Evolutionary conservation across 495 filamentous ascomycete genomes (phyloP).

Genomic region (Podospora pseudocomata): DNA sequence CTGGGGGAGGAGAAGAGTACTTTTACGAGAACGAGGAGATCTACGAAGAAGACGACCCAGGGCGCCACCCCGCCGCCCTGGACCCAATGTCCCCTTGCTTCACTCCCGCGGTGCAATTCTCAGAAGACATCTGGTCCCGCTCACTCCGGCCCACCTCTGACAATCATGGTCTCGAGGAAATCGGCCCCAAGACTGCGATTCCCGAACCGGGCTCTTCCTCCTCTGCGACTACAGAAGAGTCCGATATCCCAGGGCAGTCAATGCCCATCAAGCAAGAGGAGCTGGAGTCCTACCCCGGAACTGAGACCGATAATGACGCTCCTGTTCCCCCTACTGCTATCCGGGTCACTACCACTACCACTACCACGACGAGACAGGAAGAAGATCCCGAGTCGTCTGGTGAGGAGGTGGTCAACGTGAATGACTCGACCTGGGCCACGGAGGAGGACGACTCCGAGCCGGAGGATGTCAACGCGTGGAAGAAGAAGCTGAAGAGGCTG

Average conservation of each 20-base stretch:
- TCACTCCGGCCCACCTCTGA: background rate
- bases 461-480: constrained; percentile 6
- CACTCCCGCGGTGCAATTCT: constrained; percentile 12
- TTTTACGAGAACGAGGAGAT: background rate
- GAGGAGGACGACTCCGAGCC: constrained; percentile 7
- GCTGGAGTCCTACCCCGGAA: background rate
- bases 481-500: background rate
- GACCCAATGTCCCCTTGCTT: background rate
- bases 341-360: background rate
- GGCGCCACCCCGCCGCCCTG: constrained; percentile 3
- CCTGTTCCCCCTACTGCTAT: background rate
- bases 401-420: background rate
- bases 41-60: background rate
- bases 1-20: background rate
- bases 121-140: constrained; percentile 18
- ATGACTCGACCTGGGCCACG: background rate
- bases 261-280: background rate
- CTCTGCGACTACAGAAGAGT: background rate
- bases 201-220: background rate
- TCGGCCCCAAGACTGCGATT: background rate
- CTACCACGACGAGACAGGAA: background rate
- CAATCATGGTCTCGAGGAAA: background rate
- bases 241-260: background rate
- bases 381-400: background rate
- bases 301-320: background rate